Conservation (phyloP, 805 yeast genomes). For the Candida golubevii region DNA sequence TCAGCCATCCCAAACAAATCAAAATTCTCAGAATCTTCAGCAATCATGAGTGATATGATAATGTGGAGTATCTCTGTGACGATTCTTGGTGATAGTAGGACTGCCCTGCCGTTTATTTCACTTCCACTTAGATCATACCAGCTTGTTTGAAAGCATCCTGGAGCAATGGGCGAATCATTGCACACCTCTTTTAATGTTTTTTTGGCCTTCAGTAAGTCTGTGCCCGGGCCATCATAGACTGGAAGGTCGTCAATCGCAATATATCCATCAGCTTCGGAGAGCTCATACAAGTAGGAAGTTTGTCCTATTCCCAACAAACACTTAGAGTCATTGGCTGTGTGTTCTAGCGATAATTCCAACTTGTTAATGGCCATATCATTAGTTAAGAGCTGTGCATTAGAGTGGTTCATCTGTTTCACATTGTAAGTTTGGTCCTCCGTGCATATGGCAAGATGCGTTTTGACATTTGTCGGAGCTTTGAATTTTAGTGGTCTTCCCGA, state of each 20-base stretch:
- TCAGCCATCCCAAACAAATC: conserved; percentile 13
- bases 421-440: conserved; percentile 56
- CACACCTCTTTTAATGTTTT: conserved; percentile 31
- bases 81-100: conserved; percentile 22
- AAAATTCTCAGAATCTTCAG: conserved; percentile 18
- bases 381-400: conserved; percentile 70
- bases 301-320: conserved; percentile 25
- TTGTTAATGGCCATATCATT: conserved; percentile 13
- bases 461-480: conserved; percentile 11
- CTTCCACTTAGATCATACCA: conserved; percentile 60
- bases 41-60: conserved; percentile 25
- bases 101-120: conserved; percentile 43
- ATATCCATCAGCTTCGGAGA: conserved; percentile 21
- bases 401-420: conserved; percentile 77
- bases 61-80: conserved; percentile 26
- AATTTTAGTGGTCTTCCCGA: conserved; percentile 10
- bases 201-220: conserved; percentile 3
- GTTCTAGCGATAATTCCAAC: neutral
- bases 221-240: conserved; percentile 13
- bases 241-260: conserved; percentile 32
- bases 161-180: conserved; percentile 51
- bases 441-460: conserved; percentile 54
- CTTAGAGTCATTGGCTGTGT: neutral
- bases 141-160: conserved; percentile 42
- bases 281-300: conserved; percentile 34